Base-by-base conservation (phyloP, 169 alveolate genomes). In the Cyclospora cayetanensis region DNA sequence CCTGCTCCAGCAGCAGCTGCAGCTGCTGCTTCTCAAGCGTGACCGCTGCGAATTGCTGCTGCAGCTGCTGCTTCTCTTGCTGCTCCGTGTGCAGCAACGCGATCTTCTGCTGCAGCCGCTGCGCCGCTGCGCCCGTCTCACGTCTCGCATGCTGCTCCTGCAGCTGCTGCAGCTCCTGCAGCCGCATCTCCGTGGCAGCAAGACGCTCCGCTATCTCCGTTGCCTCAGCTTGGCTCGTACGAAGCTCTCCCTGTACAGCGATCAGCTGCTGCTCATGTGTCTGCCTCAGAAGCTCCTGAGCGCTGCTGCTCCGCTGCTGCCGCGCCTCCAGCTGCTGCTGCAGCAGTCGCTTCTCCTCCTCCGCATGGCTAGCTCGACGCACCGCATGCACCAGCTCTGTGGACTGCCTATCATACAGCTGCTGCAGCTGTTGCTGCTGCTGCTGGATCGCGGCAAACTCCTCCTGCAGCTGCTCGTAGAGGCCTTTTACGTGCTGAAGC, bases 401-500 rank as follows among this genome's bases (percentile, higher is more conserved):
- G 1, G 86, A 76, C 68, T 76, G 86, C n/a, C 66, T 43, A 1
- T 43, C 86, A 34, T 76, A 76, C 66, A 76, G 86, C 66, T 76
- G 86, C 86, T 76, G 86, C 86, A 76, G 86, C 68, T n/a, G 66
- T 43, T 76, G 86, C 86, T 76, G 86, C 86, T 76, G 86, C 86
- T 76, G 86, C 86, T 76, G 86, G 34, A 66, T 66, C 25, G 86
- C 86, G 27, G 86, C 66, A 25, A 76, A 43, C 3, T 39, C 86
- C n/a, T 76, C 86, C 43, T 76, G 86, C 9, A 76, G 66, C 63
- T 76, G 66, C 68, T 20, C 7, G 68, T 76, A 25, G 29, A 76
- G 86, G 39, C 41, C 68, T 66, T 76, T 63, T 66, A 43, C 4
- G 46, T 76, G 68, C 86, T 76, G 86, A 22, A 76, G 86, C 86